These are phyloP conservation scores for Biscogniauxia mediterranea DNA, from an alignment of 2,329 filamentous ascomycete genomes.

Conservation along the genomic window DNA sequence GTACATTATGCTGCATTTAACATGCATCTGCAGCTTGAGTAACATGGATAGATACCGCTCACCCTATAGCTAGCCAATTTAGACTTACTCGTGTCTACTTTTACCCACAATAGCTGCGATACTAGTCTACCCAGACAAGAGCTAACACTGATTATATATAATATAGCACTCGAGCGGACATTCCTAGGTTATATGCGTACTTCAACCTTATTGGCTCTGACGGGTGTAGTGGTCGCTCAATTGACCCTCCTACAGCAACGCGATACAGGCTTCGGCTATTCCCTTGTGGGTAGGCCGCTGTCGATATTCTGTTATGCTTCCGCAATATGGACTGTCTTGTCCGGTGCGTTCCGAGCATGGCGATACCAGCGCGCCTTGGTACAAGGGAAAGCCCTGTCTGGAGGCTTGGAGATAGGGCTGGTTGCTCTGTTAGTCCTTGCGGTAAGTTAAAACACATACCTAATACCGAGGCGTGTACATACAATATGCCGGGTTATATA, in stretches of 20 bases:
- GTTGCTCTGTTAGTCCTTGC: conserved; percentile 3
- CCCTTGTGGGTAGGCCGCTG: conserved; percentile 6
- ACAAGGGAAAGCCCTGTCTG: conserved; percentile 5
- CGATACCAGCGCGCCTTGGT: conserved; percentile 6
- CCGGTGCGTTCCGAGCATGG: conserved; percentile 6
- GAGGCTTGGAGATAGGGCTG: conserved; percentile 8
- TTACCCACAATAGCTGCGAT: neutral
- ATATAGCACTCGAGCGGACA: conserved; percentile 68
- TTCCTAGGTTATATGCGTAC: conserved; percentile 73
- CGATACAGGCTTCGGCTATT: conserved; percentile 12
- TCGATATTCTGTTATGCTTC: conserved; percentile 7
- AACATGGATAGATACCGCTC: neutral
- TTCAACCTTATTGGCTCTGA: conserved; percentile 37
- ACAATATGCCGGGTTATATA: conserved; percentile 7
- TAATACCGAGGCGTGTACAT: too few species aligned
- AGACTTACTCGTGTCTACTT: neutral
- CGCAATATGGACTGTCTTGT: conserved; percentile 9
- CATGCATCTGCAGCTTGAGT: neutral
- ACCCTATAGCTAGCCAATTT: neutral
- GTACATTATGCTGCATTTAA: neutral
- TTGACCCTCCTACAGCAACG: conserved; percentile 9
- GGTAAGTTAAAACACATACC: neutral
- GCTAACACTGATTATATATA: conserved; percentile 11
- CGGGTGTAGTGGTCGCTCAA: conserved; percentile 5
- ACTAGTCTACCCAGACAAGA: conserved; percentile 3